Evolutionary conservation across 2,329 filamentous ascomycete genomes (phyloP).

Genomic region (Cladosporium sphaerospermum): DNA sequence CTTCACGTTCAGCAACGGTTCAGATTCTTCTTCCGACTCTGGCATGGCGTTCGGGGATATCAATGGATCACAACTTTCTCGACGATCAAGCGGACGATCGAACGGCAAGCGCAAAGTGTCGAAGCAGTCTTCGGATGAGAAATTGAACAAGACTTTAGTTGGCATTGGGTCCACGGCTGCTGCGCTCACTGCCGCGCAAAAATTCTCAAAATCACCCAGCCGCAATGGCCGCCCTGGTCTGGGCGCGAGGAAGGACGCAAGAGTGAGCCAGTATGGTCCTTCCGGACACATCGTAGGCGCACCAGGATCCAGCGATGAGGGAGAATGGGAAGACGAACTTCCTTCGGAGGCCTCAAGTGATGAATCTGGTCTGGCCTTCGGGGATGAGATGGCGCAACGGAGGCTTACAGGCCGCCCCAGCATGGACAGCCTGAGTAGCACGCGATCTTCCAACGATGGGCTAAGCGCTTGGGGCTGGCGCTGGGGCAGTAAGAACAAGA

Average conservation of each 20-base stretch:
- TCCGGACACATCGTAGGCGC: conserved; percentile 3
- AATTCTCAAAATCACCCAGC: conserved; percentile 18
- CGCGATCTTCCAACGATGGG: conserved; percentile 44
- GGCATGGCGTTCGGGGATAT: conserved; percentile 41
- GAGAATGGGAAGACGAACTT: conserved; percentile 51
- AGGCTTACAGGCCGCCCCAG: conserved; percentile 37
- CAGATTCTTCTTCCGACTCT: conserved; percentile 40
- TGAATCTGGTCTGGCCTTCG: conserved; percentile 57
- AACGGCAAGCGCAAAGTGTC: conserved; percentile 20
- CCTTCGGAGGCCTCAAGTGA: conserved; percentile 50
- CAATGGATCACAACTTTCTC: conserved; percentile 7
- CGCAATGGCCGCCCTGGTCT: conserved; percentile 22
- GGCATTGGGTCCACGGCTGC: conserved; percentile 44
- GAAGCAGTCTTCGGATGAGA: conserved; percentile 39
- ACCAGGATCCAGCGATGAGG: conserved; percentile 39
- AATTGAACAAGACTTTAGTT: conserved; percentile 40
- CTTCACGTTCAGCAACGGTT: conserved; percentile 44
- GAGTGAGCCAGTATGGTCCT: conserved; percentile 6
- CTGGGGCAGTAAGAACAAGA: conserved; percentile 48
- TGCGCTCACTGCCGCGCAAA: conserved; percentile 41
- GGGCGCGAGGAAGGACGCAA: conserved; percentile 16
- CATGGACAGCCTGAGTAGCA: conserved; percentile 44
- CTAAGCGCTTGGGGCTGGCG: conserved; percentile 53
- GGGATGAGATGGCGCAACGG: conserved; percentile 36
- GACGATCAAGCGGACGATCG: conserved; percentile 13